Conservation (phyloP, 73 alveolate genomes). For the Paramecium tetraurelia region DNA sequence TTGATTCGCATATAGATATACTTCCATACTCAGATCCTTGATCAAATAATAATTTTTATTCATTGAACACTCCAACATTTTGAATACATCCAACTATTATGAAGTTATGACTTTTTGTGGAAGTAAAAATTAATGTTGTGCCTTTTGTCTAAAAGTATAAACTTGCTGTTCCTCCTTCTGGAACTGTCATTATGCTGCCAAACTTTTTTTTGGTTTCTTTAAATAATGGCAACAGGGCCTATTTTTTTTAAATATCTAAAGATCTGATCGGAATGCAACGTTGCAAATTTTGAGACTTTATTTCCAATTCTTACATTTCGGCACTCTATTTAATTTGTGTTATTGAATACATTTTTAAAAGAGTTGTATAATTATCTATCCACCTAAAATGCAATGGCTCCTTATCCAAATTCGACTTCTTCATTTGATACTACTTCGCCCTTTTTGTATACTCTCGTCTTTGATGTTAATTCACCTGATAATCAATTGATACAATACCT, state of each 20-base stretch:
- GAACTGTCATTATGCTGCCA: constrained; percentile 37
- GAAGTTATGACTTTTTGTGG: not conserved
- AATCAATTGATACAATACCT: not conserved
- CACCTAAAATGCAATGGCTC: constrained; percentile 8
- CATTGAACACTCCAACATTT: constrained; percentile 11
- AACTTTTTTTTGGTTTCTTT: not conserved
- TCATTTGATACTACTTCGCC: not conserved
- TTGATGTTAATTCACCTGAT: constrained; percentile 28
- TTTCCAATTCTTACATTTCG: not conserved
- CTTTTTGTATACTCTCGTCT: not conserved
- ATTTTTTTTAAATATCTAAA: not conserved
- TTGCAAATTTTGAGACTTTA: not conserved
- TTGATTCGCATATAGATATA: not conserved
- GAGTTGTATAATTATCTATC: not conserved
- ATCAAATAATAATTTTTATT: constrained; percentile 2
- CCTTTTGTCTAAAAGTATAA: not conserved
- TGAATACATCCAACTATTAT: not conserved
- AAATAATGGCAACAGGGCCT: not conserved
- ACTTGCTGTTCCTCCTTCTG: constrained; percentile 27
- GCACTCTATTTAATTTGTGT: not conserved
- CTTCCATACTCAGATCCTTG: constrained; percentile 8
- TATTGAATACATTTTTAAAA: not conserved
- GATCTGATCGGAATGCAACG: constrained; percentile 3
- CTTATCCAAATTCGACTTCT: constrained; percentile 5
- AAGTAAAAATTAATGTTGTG: not conserved